A percentile compares a stretch with the other conserved stretches of the same genome.
Conservation (phyloP, 2,329 filamentous ascomycete genomes). For the Mollisiaceae sp. region DNA sequence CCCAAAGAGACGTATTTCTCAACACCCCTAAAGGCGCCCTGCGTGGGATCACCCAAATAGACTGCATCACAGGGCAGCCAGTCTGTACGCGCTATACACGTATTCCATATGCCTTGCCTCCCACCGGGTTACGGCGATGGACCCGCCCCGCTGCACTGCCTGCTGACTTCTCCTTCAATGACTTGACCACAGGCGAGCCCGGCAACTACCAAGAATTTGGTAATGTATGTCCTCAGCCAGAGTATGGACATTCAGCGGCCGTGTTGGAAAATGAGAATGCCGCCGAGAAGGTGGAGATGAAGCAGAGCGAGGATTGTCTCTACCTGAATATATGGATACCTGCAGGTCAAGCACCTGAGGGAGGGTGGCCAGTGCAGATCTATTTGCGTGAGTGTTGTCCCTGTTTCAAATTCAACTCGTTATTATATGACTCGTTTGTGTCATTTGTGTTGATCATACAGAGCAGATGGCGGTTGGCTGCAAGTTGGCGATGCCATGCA, state of each 20-base stretch:
- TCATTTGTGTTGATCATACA: not conserved
- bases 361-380: constrained; percentile 47
- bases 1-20: not conserved
- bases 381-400: constrained; percentile 32
- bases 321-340: constrained; percentile 42
- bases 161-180: not conserved
- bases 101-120: constrained; percentile 31
- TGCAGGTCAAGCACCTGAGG: constrained; percentile 11
- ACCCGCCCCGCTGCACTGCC: constrained; percentile 14
- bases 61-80: not conserved
- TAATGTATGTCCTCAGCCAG: not conserved
- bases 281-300: not conserved
- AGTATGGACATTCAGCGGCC: not conserved
- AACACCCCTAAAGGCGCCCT: not conserved
- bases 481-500: constrained; percentile 8
- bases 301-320: constrained; percentile 41
- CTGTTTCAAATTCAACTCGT: no score
- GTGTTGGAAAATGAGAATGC: not conserved
- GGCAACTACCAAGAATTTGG: constrained; percentile 7
- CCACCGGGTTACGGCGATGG: constrained; percentile 27
- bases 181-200: not conserved
- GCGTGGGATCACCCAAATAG: not conserved
- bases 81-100: constrained; percentile 1
- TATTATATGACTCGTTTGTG: not conserved
- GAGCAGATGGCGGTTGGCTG: constrained; percentile 48